phyloP scores from a whole-genome alignment of 2,329 filamentous ascomycete species.

The Coniella lustricola region DNA sequence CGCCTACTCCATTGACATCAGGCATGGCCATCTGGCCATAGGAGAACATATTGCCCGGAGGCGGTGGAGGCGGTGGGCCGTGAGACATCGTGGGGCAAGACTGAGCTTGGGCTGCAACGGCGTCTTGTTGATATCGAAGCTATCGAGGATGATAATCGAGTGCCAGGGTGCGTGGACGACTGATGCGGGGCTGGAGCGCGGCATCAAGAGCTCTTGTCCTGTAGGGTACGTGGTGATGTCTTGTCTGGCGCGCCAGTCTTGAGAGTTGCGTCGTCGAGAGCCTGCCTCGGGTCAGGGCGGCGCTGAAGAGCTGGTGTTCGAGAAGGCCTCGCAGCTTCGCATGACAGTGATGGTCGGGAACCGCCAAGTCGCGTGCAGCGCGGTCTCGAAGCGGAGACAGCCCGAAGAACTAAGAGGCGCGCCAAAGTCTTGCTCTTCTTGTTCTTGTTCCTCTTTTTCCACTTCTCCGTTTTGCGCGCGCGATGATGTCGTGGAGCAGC shows the following conservation, averaged over 20 bases:
- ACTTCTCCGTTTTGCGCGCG: too few species aligned
- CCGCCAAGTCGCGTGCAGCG: background rate
- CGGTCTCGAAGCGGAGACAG: background rate
- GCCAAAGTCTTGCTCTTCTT: too few species aligned
- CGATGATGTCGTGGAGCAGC: too few species aligned
- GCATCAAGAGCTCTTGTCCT: constrained; percentile 4
- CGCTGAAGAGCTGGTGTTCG: constrained; percentile 2
- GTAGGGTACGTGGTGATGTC: background rate
- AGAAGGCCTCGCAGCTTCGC: background rate
- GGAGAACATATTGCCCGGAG: constrained; percentile 15
- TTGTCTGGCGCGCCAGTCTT: background rate
- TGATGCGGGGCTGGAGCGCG: constrained; percentile 2
- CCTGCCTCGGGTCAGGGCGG: background rate
- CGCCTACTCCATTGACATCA: constrained; percentile 13
- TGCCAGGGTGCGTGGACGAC: background rate
- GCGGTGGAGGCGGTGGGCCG: constrained; percentile 13
- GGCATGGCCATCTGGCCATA: constrained; percentile 13
- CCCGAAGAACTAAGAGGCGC: too few species aligned
- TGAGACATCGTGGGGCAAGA: constrained; percentile 16
- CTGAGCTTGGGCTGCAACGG: background rate
- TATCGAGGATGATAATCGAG: background rate
- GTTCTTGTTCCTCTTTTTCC: too few species aligned
- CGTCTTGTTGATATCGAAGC: background rate
- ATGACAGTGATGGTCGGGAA: background rate
- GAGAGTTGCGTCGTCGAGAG: background rate